Evolutionary conservation across 2,329 filamentous ascomycete species (phyloP), one percentile per base, ranked within the genome.

Genomic region (Cercospora nicotianae): DNA sequence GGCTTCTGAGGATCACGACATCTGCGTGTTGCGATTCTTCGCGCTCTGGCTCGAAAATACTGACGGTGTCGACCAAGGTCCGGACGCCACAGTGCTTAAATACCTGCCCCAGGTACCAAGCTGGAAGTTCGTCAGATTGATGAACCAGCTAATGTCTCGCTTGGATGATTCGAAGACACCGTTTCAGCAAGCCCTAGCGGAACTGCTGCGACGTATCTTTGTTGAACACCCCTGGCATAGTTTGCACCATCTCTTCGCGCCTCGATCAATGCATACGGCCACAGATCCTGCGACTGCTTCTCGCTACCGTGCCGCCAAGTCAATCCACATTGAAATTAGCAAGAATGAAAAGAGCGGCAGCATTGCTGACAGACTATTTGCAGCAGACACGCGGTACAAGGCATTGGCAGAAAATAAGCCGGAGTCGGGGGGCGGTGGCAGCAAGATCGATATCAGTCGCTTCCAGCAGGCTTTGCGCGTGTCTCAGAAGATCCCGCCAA

Each of bases 91-190:
- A 1, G 93, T 97, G 20, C 83, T 83, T 65, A 87, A 86, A 67
- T 83, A 93, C 75, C 83, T 99, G 16, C 80, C 83, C 3, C 84
- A 87, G 62, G 94, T 98, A 0, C 91, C 94, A 1, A 97, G 92
- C 67, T 87, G 92, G 69, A 99, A 99, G 76, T 97, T 99, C 77
- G 94, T 93, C 1, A 82, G 91, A 3, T 83, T 99, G 62, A 96
- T 97, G 89, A 99, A 97, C 75, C 95, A 99, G 78, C 86, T 99
- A 33, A 94, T 94, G 5, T 99, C 96, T n/a, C 89, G 95, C 7
- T 82, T 99, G 5, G 89, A 96, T 69, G 87, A 91, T 69, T 86
- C 89, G 33, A 80, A 85, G 1, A 86, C 85, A 16, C 77, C 83
- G 0, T 99, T 99, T 75, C 95, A 99, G 75, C 84, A 83, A 48